Percentiles rank a stretch among this genome's conserved stretches.
Conservation (phyloP, 257 asterid species). For the Solanum lignicaule region DNA sequence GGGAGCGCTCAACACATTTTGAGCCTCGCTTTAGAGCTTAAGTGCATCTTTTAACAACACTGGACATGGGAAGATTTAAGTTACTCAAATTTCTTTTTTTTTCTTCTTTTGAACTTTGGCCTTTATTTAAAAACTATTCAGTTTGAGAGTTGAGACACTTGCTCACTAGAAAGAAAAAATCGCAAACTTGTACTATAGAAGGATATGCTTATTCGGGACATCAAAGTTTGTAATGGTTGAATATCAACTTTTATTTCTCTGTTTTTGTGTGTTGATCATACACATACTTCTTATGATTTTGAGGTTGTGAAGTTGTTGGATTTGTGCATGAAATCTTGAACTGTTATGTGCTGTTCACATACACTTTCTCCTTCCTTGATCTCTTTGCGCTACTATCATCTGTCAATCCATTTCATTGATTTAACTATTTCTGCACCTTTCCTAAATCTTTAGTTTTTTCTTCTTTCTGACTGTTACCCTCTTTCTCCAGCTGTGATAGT, state of each 20-base stretch:
- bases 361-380: neutral
- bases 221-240: neutral
- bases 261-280: neutral
- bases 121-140: neutral
- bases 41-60: neutral
- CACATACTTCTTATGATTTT: neutral
- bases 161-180: neutral
- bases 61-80: neutral
- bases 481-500: constrained; percentile 32
- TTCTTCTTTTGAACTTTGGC: neutral
- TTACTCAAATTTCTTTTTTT: neutral
- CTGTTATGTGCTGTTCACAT: neutral
- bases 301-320: neutral
- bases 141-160: neutral
- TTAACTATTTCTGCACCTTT: neutral
- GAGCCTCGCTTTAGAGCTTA: neutral
- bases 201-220: neutral
- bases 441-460: neutral
- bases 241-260: neutral
- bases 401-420: neutral
- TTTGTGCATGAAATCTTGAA: neutral
- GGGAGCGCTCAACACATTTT: neutral
- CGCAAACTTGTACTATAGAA: neutral
- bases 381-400: neutral
- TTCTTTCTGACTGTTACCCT: constrained; percentile 2